Conservation (phyloP, 1,284 basidiomycete species). For the Ustilago curta region DNA sequence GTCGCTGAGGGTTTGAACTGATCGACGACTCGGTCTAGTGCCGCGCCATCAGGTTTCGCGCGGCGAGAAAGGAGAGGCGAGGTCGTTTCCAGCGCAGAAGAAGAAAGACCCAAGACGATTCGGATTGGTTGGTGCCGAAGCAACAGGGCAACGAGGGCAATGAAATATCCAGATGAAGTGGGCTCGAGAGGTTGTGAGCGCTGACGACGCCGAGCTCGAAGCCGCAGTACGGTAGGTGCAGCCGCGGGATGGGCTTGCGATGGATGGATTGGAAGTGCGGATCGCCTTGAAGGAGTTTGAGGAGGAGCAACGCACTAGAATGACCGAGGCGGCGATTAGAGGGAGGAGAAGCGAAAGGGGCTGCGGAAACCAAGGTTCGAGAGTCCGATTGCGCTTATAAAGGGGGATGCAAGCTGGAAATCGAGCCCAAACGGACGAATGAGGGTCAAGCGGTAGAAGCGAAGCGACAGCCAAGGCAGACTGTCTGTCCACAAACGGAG, state of each 20-base stretch:
- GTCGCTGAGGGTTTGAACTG: not conserved
- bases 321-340: conserved; percentile 1
- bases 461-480: conserved; percentile 1
- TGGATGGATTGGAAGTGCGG: not conserved
- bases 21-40: not conserved
- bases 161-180: not conserved
- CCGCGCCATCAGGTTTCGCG: not conserved
- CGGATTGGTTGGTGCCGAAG: no score
- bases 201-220: not conserved
- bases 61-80: not conserved
- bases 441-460: not conserved
- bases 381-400: conserved; percentile 28
- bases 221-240: not conserved
- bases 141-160: not conserved
- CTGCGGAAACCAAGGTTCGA: conserved; percentile 11
- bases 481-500: not conserved
- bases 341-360: conserved; percentile 20
- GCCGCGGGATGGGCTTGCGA: not conserved
- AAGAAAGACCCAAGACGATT: not conserved
- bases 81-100: not conserved
- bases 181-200: not conserved
- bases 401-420: conserved; percentile 4
- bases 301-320: conserved; percentile 5
- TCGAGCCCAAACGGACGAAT: conserved; percentile 8
- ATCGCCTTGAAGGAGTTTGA: conserved; percentile 4